phyloP scores from a whole-genome alignment of 2,329 filamentous ascomycete genomes.

The Nigrograna mackinnonii region DNA sequence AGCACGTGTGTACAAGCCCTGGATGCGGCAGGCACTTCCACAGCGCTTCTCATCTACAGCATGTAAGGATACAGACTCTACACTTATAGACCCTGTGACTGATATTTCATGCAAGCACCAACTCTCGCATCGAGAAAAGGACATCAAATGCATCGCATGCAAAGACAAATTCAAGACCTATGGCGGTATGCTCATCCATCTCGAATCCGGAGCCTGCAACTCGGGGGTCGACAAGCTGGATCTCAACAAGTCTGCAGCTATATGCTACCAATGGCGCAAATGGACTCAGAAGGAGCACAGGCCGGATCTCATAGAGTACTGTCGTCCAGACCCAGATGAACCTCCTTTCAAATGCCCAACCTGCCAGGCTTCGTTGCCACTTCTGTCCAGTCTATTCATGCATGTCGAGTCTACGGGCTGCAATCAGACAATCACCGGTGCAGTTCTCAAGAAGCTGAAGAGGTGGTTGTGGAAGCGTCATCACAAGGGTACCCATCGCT shows the following conservation, averaged over 20 bases:
- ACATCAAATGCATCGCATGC: slow-evolving; percentile 14
- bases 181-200: slow-evolving; percentile 12
- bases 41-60: slow-evolving; percentile 1
- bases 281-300: slow-evolving; percentile 18
- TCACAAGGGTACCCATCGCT: too few species aligned
- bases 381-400: slow-evolving; percentile 15
- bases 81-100: not conserved
- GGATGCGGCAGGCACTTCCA: slow-evolving; percentile 1
- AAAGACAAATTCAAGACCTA: slow-evolving; percentile 11
- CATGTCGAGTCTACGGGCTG: slow-evolving; percentile 13
- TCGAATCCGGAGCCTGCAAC: slow-evolving; percentile 17
- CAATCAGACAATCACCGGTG: slow-evolving; percentile 6
- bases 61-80: not conserved
- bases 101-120: slow-evolving; percentile 12
- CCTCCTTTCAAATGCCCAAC: slow-evolving; percentile 10
- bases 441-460: not conserved
- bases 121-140: slow-evolving; percentile 8
- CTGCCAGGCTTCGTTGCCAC: slow-evolving; percentile 13
- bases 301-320: slow-evolving; percentile 11
- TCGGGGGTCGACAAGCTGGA: slow-evolving; percentile 15
- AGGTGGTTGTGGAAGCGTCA: not conserved
- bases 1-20: slow-evolving; percentile 1
- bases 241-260: slow-evolving; percentile 18
- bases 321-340: slow-evolving; percentile 5
- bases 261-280: slow-evolving; percentile 17